A percentile compares a stretch with the other conserved stretches of the same genome.
These are phyloP conservation scores for Colletotrichum sidae DNA, from an alignment of 2,329 filamentous ascomycete species.

Conservation along the genomic window DNA sequence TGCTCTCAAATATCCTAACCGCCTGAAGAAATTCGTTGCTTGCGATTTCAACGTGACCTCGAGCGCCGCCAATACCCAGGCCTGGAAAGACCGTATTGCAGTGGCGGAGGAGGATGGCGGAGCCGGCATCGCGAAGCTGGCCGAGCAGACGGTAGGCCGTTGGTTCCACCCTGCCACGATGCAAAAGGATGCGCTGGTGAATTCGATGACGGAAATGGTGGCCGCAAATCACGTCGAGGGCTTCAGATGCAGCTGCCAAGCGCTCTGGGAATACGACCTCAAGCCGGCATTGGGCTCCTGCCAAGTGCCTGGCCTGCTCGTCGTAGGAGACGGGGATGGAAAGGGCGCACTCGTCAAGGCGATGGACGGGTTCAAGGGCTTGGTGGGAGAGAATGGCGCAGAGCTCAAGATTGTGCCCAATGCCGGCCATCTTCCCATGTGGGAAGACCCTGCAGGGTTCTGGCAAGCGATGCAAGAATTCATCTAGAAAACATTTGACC, in stretches of 20 bases:
- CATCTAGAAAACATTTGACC: constrained; percentile 49
- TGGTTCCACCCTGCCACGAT: constrained; percentile 78
- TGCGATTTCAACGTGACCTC: constrained; percentile 84
- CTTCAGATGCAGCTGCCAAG: constrained; percentile 75
- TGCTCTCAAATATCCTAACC: constrained; percentile 72
- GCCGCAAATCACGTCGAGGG: constrained; percentile 75
- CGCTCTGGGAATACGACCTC: constrained; percentile 79
- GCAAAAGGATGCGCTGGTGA: constrained; percentile 58
- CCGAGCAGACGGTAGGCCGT: constrained; percentile 76
- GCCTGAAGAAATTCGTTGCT: constrained; percentile 72
- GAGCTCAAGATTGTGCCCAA: constrained; percentile 74
- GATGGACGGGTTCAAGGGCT: constrained; percentile 79
- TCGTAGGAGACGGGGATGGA: constrained; percentile 80
- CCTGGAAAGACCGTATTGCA: constrained; percentile 82
- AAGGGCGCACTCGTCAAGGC: constrained; percentile 78
- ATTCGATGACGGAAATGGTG: constrained; percentile 76
- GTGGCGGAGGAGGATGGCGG: constrained; percentile 70
- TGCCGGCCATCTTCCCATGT: constrained; percentile 88
- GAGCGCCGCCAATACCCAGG: constrained; percentile 78
- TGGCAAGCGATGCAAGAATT: constrained; percentile 72
- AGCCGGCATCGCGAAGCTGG: constrained; percentile 72
- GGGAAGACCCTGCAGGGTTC: constrained; percentile 77
- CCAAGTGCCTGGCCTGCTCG: constrained; percentile 71
- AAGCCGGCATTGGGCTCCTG: constrained; percentile 65
- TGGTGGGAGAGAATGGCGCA: constrained; percentile 65